phyloP scores from a whole-genome alignment of 768 basidiomycete species.

The Calocera cornea region DNA sequence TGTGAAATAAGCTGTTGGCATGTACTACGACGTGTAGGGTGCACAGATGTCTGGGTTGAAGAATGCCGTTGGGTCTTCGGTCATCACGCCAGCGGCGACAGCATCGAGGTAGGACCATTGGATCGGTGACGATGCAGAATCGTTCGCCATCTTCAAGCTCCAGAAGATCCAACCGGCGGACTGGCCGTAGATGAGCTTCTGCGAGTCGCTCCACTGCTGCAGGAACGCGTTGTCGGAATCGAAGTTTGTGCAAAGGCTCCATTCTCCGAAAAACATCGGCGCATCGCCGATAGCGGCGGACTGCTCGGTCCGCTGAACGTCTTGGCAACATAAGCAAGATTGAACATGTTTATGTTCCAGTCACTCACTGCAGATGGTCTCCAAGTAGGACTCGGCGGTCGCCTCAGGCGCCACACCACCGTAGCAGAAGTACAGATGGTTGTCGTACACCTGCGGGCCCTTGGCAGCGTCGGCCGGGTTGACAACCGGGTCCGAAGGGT shows the following conservation, averaged over 20 bases:
- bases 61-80: slow-evolving; percentile 43
- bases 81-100: slow-evolving; percentile 44
- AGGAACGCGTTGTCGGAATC: slow-evolving; percentile 47
- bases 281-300: slow-evolving; percentile 34
- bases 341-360: neutral
- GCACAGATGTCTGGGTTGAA: slow-evolving; percentile 52
- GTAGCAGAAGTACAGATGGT: slow-evolving; percentile 64
- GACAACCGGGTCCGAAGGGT: slow-evolving; percentile 29
- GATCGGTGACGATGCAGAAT: slow-evolving; percentile 21
- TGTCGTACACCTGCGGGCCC: slow-evolving; percentile 64
- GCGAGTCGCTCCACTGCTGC: slow-evolving; percentile 58
- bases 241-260: slow-evolving; percentile 54
- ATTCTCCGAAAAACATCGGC: slow-evolving; percentile 46
- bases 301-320: slow-evolving; percentile 41
- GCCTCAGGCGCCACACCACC: slow-evolving; percentile 3
- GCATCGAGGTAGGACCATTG: slow-evolving; percentile 62
- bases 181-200: slow-evolving; percentile 50
- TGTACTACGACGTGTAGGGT: slow-evolving; percentile 26
- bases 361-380: slow-evolving; percentile 42
- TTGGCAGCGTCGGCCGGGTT: slow-evolving; percentile 57
- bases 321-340: slow-evolving; percentile 16
- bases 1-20: no score
- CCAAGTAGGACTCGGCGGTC: slow-evolving; percentile 1
- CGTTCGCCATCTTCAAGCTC: slow-evolving; percentile 59
- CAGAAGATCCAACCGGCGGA: slow-evolving; percentile 58